A percentile compares a stretch with the other conserved stretches of the same genome.
phyloP scores from a whole-genome alignment of 1,284 basidiomycete genomes.

The Sanghuangporus baumii region DNA sequence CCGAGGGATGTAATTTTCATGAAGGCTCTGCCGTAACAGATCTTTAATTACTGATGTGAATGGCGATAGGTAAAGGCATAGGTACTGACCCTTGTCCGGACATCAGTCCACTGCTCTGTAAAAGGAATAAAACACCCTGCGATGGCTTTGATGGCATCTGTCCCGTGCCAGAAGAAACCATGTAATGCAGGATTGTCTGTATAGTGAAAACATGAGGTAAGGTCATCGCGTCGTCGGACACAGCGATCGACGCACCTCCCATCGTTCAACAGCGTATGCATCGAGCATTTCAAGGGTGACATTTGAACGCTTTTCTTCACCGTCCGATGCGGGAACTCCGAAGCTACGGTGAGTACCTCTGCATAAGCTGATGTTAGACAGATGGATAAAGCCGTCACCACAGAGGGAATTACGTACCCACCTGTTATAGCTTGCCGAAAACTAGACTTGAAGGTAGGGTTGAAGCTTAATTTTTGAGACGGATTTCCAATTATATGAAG shows the following conservation, averaged over 20 bases:
- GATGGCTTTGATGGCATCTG: constrained; percentile 67
- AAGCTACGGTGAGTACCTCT: constrained; percentile 91
- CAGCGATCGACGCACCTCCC: constrained; percentile 67
- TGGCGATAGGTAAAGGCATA: constrained; percentile 14
- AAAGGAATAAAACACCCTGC: constrained; percentile 76
- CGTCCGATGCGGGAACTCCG: constrained; percentile 69
- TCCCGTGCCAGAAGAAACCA: constrained; percentile 90
- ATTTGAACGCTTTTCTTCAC: constrained; percentile 49
- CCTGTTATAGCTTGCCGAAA: constrained; percentile 89
- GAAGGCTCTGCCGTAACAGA: constrained; percentile 38
- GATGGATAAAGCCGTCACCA: neutral
- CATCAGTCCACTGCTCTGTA: constrained; percentile 89
- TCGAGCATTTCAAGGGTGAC: constrained; percentile 68
- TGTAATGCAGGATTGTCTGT: constrained; percentile 95
- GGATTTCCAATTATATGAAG: constrained; percentile 73
- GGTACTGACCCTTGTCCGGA: constrained; percentile 43
- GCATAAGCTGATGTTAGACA: constrained; percentile 6
- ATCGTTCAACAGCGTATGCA: constrained; percentile 83
- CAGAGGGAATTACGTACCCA: constrained; percentile 51
- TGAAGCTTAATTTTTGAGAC: constrained; percentile 59
- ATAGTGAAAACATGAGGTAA: constrained; percentile 8
- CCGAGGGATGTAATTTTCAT: constrained; percentile 90
- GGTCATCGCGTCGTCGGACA: neutral
- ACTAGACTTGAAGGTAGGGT: constrained; percentile 73
- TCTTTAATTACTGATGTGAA: constrained; percentile 15